These are phyloP conservation scores for Barnettozyma wickerhamii DNA, from an alignment of 805 yeast genomes.

Conservation along the genomic window DNA sequence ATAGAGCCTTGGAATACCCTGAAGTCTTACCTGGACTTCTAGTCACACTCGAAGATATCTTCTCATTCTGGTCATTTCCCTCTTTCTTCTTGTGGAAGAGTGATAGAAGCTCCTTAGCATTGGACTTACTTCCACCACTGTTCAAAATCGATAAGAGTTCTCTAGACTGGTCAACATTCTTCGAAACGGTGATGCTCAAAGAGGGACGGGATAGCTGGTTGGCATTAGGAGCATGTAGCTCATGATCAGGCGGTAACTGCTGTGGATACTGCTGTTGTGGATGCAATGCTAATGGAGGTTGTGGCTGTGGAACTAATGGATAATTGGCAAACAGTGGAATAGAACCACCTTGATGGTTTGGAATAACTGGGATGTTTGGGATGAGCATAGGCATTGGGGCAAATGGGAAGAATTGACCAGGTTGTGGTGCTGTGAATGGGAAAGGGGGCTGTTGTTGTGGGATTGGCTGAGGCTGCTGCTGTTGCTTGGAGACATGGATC, in stretches of 20 bases:
- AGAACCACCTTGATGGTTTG: neutral
- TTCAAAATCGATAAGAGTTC: slow-evolving; percentile 42
- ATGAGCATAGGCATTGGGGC: slow-evolving; percentile 7
- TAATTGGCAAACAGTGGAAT: slow-evolving; percentile 14
- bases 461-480: slow-evolving; percentile 4
- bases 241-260: slow-evolving; percentile 13
- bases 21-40: slow-evolving; percentile 1
- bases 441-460: slow-evolving; percentile 1
- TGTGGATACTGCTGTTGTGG: slow-evolving; percentile 12
- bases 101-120: slow-evolving; percentile 13
- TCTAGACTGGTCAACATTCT: slow-evolving; percentile 32
- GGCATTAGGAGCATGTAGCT: slow-evolving; percentile 31
- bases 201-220: slow-evolving; percentile 36
- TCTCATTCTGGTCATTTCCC: neutral
- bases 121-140: slow-evolving; percentile 7
- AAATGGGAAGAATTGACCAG: slow-evolving; percentile 7
- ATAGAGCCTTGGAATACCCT: slow-evolving; percentile 18
- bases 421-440: slow-evolving; percentile 5
- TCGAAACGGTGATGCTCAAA: slow-evolving; percentile 23
- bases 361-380: slow-evolving; percentile 1
- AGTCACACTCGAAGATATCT: too few relatives aligned
- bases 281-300: neutral
- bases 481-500: slow-evolving; percentile 9
- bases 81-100: slow-evolving; percentile 11
- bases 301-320: slow-evolving; percentile 5